Base-by-base conservation (phyloP, 805 yeast genomes). In the Schwanniomyces polymorphus region DNA sequence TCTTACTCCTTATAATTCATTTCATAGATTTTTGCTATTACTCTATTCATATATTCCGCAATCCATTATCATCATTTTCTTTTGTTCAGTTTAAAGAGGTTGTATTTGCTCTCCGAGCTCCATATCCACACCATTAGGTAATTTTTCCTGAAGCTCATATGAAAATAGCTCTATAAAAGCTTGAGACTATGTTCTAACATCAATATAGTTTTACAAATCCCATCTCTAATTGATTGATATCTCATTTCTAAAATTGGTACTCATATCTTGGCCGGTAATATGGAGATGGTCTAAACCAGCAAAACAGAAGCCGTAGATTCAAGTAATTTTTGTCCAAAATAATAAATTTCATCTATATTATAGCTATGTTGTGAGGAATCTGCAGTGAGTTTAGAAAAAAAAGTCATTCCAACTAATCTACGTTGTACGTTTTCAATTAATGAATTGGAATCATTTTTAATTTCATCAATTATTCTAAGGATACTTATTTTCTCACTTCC, bases 281-380 rank as follows among this genome's bases (percentile, higher is more conserved):
- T 66, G 71, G 16, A 64, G 61, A 48, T 69, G 74, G 42, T 69
- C 72, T 38, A 69, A 56, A 3, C 72, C 72, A 14, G 73, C 74
- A 49, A 61, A 28, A 67, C 52, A 3, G 74, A 67, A 2, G 66
- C 67, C 38, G 63, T 60, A 34, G 57, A 56, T 2, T 51, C 47
- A 44, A 62, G 66, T 26, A 64, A 54, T 4, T 47, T 38, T 37
- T 45, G 54, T 10, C 72, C 73, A n/a, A 68, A 52, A 4, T 57
- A 49, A 44, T 50, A 61, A 33, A 67, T 54, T 2, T 59, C 52
- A 27, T 61, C 64, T 16, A 67, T 58, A 17, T 58, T 53, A 38
- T 52, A 50, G 1, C 60, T 59, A 11, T 51, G 52, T 17, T 58
- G 58, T 7, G 67, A 46, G 10, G 69, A 65, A 11, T 67, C 65